phyloP scores from a whole-genome alignment of 129 eudicot genomes.

The Lactuca saligna region DNA sequence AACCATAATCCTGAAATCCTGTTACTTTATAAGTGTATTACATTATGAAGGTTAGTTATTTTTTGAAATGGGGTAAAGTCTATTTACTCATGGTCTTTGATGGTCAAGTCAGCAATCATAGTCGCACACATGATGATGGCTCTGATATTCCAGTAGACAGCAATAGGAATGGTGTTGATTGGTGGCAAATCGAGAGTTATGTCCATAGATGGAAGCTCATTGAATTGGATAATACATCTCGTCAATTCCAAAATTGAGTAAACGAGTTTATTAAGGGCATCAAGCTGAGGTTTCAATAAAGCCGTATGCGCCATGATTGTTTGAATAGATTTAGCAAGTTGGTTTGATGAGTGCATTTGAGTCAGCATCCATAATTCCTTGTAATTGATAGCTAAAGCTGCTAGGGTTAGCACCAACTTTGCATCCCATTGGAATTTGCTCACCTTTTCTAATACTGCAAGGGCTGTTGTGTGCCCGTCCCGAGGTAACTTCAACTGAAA shows the following conservation, averaged over 20 bases:
- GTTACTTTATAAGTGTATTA: slow-evolving; percentile 6
- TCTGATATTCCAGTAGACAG: slow-evolving; percentile 77
- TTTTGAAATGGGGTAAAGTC: not conserved
- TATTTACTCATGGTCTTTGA: slow-evolving; percentile 72
- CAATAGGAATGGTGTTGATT: slow-evolving; percentile 54
- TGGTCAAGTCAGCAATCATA: slow-evolving; percentile 55
- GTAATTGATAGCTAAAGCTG: slow-evolving; percentile 77
- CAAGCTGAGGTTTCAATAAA: slow-evolving; percentile 52
- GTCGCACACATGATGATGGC: slow-evolving; percentile 65
- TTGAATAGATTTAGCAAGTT: slow-evolving; percentile 76
- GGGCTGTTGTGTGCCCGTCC: slow-evolving; percentile 62
- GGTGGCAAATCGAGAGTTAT: slow-evolving; percentile 54
- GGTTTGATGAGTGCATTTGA: slow-evolving; percentile 58
- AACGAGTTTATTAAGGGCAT: slow-evolving; percentile 55
- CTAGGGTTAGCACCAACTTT: slow-evolving; percentile 61
- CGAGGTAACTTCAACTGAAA: slow-evolving; percentile 46
- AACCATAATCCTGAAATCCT: slow-evolving; percentile 43
- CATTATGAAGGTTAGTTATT: not conserved
- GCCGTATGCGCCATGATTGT: slow-evolving; percentile 49
- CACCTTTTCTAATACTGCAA: slow-evolving; percentile 52
- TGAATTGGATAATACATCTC: slow-evolving; percentile 50
- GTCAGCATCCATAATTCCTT: slow-evolving; percentile 94
- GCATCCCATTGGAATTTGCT: slow-evolving; percentile 82
- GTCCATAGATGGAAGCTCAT: slow-evolving; percentile 54
- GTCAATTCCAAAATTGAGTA: slow-evolving; percentile 52